A percentile compares a stretch with the other conserved stretches of the same genome.
These are phyloP conservation scores for Gossypium sturtianum DNA, from an alignment of 345 rosid genomes.

Conservation along the genomic window DNA sequence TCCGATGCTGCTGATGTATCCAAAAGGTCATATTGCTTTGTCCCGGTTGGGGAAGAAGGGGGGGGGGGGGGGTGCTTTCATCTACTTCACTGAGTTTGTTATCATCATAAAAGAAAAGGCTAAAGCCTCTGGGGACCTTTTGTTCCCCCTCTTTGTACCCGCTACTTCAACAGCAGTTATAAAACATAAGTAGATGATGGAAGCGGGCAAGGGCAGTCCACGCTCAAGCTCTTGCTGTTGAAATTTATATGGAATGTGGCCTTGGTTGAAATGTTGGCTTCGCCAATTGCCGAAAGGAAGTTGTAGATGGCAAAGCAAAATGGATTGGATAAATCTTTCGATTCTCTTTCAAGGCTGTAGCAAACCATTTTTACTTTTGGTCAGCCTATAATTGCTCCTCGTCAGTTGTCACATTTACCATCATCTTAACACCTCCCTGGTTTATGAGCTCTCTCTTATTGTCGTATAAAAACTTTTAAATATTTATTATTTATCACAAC, in stretches of 20 bases:
- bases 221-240: background rate
- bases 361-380: background rate
- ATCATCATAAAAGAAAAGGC: slow-evolving; percentile 3
- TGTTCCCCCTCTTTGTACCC: background rate
- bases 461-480: background rate
- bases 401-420: background rate
- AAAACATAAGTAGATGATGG: background rate
- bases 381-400: background rate
- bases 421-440: background rate
- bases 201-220: background rate
- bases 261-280: background rate
- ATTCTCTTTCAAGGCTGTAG: background rate
- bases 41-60: background rate
- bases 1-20: background rate
- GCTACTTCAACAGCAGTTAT: background rate
- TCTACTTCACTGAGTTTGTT: slow-evolving; percentile 5
- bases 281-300: background rate
- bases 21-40: background rate
- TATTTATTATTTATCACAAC: background rate
- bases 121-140: background rate
- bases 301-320: background rate
- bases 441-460: background rate
- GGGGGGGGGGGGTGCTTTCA: background rate
- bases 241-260: background rate
- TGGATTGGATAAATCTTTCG: background rate